A percentile compares a stretch with the other conserved stretches of the same genome.
Conservation (phyloP, 257 asterid genomes). For the Paraleonurus japonicus region DNA sequence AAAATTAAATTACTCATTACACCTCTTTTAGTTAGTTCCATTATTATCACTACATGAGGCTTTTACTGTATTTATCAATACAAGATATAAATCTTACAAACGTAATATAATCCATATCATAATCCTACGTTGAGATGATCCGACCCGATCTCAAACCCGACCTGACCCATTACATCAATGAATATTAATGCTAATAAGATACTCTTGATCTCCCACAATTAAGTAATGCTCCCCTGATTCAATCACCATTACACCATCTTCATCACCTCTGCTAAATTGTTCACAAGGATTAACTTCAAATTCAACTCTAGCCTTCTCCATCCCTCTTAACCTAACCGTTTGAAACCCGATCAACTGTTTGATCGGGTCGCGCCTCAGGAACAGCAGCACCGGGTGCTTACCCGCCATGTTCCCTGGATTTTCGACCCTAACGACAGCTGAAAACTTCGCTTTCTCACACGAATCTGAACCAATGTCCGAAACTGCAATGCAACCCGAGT, state of each 20-base stretch:
- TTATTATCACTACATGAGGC: background rate
- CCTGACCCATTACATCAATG: slow-evolving; percentile 11
- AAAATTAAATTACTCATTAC: too few relatives aligned
- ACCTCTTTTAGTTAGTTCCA: too few relatives aligned
- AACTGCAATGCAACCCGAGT: background rate
- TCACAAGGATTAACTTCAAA: slow-evolving; percentile 52
- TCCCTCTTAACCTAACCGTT: slow-evolving; percentile 39
- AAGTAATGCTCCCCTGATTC: slow-evolving; percentile 46
- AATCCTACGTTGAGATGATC: too few relatives aligned
- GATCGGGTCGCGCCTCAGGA: slow-evolving; percentile 36
- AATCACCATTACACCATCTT: slow-evolving; percentile 51
- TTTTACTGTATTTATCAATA: background rate
- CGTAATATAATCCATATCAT: too few relatives aligned
- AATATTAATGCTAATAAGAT: slow-evolving; percentile 25
- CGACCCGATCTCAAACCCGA: too few relatives aligned
- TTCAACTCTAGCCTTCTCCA: slow-evolving; percentile 35
- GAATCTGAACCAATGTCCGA: slow-evolving; percentile 17
- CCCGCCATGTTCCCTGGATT: slow-evolving; percentile 54
- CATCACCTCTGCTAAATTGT: slow-evolving; percentile 45
- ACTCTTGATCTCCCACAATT: slow-evolving; percentile 52
- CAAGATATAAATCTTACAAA: background rate
- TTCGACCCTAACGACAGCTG: slow-evolving; percentile 29
- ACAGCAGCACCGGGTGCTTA: slow-evolving; percentile 60
- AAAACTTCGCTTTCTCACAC: slow-evolving; percentile 26
- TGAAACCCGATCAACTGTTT: slow-evolving; percentile 59